Base-by-base conservation (phyloP, 345 rosid species). In the Carallia brachiata region DNA sequence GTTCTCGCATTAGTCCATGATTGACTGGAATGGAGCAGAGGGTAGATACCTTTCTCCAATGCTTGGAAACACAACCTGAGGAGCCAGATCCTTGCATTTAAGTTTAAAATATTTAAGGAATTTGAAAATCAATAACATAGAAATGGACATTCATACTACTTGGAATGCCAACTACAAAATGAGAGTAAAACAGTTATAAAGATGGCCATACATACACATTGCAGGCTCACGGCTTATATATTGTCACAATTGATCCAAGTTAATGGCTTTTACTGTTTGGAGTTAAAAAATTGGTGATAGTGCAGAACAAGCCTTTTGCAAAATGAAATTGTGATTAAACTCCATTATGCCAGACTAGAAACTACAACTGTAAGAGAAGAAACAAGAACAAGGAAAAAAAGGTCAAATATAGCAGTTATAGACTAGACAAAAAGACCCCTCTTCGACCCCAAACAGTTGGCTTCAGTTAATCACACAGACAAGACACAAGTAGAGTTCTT, bases 51-150 rank as follows among this genome's bases (percentile, higher is more conserved):
- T 85, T 70, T 95, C 99, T 2, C 99, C 97, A 10, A 95, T 90
- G 86, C 97, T 95, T 2, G 97, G 99, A 58, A 95, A 90, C 58
- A 92, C 94, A 73, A 90, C 97, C 99, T 92, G 88, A 67, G 67
- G 69, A 23, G 39, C n/a, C 34, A 55, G 54, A 34, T 6, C 39
- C 27, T 34, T 19, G 12, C 4, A 66, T 37, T 5, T 44, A 44
- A 73, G 67, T 50, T 47, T 6, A 66, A 23, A 52, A 5, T 40
- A 4, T 44, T 44, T 1, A 2, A 65, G 6, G 36, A 9, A 54
- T 12, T 55, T 27, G 9, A 44, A 57, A 17, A 23, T 18, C 44
- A 4, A 12, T 18, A 13, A 30, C 27, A 4, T 47, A 40, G 59
- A 61, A 23, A 50, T 52, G 52, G 27, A 36, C 57, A 40, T 39